Evolutionary conservation across 345 rosid genomes (phyloP), one percentile per base, ranked within the genome.

Genomic region (Litchi chinensis): DNA sequence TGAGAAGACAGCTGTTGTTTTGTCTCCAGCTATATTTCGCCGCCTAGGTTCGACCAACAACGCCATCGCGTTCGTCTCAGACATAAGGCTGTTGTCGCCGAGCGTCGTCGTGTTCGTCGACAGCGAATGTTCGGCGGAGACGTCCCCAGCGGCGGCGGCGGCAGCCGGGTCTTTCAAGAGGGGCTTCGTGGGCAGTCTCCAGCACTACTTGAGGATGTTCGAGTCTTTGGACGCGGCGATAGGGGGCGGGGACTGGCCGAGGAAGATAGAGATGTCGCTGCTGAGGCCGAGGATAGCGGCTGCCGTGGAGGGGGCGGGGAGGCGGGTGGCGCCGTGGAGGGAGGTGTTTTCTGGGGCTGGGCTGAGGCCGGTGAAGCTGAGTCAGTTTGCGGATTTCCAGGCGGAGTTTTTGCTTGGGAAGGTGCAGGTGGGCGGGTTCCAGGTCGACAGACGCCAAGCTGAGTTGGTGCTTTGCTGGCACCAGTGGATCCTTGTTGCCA

Each of bases 381-480:
- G 98, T 76, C 98, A 88, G 82, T 94, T 94, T n/a, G 98, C 98
- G 16, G 94, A 91, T 46, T 90, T 82, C 67, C 98, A 91, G 79
- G 98, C 97, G 0, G 94, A 93, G 88, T 87, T 82, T 79, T 82
- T 97, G 85, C 70, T 94, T 54, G 89, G 91, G 77, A 92, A 88
- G 80, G 89, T 94, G 32, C 94, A 90, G 65, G 94, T 87, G 52
- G 80, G 89, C 79, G 99, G 98, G 9, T 97, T 97, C 94, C 88
- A 87, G 86, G 98, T 93, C 89, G 98, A 89, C 0, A 97, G 88
- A 88, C 91, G 91, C 6, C 92, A 91, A 21, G 89, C 91, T 40
- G 98, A 97, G 81, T 82, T 97, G 87, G 90, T 94, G 87, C 95
- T 97, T 79, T 97, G 93, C 84, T 94, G 99, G 98, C 95, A 85